Evolutionary conservation across 2,329 filamentous ascomycete genomes (phyloP), one percentile per base, ranked within the genome.

Genomic region (Colletotrichum lentis): DNA sequence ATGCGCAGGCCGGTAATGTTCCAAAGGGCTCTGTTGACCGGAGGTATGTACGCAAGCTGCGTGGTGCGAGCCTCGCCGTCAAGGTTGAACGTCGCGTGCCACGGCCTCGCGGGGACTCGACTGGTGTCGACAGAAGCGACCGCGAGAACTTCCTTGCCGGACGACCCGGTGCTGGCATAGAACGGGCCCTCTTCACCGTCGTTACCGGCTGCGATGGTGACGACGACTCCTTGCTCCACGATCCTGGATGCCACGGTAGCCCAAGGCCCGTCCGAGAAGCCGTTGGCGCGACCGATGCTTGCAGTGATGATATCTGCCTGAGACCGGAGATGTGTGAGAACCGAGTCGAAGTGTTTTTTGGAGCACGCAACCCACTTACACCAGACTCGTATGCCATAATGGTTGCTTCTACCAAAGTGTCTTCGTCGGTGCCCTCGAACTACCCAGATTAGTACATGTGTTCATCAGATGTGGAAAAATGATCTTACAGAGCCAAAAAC

Each of bases 171-270:
- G 54, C 76, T 77, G 5, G 78, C 76, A 46, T 80, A 83, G 72
- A 86, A 86, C 0, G 84, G 78, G 0, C 85, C 85, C 11, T 76
- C 73, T 20, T 76, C 75, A 22, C 85, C 85, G 43, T 82, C 80
- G 62, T 88, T 88, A 10, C 85, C 84, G 6, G 82, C 83, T 0
- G 84, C 80, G 37, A 86, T 81, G 11, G 82, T 80, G 24, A 85
- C 79, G 6, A 85, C 79, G 2, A 86, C 77, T 16, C 85, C 84
- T 31, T 80, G 74, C 3, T 70, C 65, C 8, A 69, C 69, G 18
- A 70, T 69, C 11, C 69, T 54, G 6, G 69, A 69, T 0, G 65
- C 66, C 0, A 70, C 62, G 0, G 62, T 62, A 10, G 69, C 69
- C 69, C 69, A 69, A 8, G 65, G 65, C 0, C 66, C 65, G 43